Conservation (phyloP, 2,329 filamentous ascomycete genomes). For the Gaeumannomyces sp. region DNA sequence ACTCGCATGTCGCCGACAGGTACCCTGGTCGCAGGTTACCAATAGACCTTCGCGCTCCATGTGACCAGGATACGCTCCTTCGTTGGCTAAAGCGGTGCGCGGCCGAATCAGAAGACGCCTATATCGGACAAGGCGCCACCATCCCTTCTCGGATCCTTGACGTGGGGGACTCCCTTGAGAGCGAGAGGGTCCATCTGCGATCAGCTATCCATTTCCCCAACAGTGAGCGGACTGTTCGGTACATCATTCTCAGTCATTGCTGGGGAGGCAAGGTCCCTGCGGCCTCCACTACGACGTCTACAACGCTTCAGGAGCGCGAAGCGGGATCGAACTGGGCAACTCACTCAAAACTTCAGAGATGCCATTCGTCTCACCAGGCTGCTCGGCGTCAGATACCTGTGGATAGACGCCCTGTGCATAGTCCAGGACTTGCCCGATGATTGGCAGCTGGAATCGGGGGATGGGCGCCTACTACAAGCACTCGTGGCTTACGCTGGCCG, state of each 20-base stretch:
- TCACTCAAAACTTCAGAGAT: conserved; percentile 8
- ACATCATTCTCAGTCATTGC: conserved; percentile 9
- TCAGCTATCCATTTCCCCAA: not conserved
- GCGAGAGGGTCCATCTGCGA: not conserved
- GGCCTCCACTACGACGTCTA: not conserved
- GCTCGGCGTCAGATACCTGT: conserved; percentile 21
- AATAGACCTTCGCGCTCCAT: not conserved
- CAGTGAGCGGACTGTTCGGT: not conserved
- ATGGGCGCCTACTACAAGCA: conserved; percentile 5
- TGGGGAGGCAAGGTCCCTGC: conserved; percentile 8
- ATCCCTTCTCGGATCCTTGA: not conserved
- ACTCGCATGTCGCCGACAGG: not conserved
- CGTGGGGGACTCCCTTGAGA: not conserved
- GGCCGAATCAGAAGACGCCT: not conserved
- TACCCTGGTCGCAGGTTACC: not conserved
- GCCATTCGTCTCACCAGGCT: conserved; percentile 6
- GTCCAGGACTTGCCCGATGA: conserved; percentile 21
- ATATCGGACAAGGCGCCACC: not conserved
- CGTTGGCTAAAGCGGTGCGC: not conserved
- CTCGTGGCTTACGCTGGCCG: not conserved
- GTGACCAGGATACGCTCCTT: not conserved
- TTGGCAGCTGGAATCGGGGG: conserved; percentile 12
- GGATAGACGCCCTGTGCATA: conserved; percentile 26
- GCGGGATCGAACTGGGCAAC: not conserved
- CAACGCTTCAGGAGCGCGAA: not conserved